Evolutionary conservation across 768 basidiomycete species (phyloP).

Genomic region (Lentinula aciculospora): DNA sequence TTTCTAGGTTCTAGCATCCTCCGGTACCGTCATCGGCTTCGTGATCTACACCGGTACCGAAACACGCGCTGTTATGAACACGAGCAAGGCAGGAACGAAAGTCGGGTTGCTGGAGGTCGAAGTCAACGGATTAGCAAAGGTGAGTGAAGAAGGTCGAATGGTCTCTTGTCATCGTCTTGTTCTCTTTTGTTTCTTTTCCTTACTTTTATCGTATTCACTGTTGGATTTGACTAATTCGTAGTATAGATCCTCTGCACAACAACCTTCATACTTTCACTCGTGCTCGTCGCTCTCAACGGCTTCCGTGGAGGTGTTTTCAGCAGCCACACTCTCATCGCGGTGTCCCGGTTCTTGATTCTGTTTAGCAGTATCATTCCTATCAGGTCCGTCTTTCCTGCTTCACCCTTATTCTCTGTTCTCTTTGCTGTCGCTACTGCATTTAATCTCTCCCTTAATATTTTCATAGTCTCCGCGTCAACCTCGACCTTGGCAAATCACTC

Average conservation of each 20-base stretch:
- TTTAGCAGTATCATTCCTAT: constrained; percentile 99
- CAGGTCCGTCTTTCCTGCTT: constrained; percentile 50
- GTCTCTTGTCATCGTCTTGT: too few relatives aligned
- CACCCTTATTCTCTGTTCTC: too few relatives aligned
- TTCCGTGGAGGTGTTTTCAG: constrained; percentile 90
- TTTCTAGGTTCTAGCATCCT: constrained; percentile 63
- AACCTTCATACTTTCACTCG: constrained; percentile 86
- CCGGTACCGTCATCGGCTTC: constrained; percentile 88
- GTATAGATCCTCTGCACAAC: constrained; percentile 87
- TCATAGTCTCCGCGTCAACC: constrained; percentile 96
- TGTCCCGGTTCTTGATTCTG: constrained; percentile 93
- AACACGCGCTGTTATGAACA: constrained; percentile 98
- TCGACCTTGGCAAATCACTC: constrained; percentile 99
- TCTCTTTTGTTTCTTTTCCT: too few relatives aligned
- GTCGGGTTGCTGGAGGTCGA: constrained; percentile 88
- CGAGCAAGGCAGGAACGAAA: constrained; percentile 94
- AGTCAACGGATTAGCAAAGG: constrained; percentile 95
- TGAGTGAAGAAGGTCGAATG: constrained; percentile 18
- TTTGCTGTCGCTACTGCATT: too few relatives aligned
- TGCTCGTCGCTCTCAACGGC: constrained; percentile 92
- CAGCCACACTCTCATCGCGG: constrained; percentile 50
- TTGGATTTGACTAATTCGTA: neutral
- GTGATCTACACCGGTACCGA: constrained; percentile 93
- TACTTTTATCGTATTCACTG: too few relatives aligned
- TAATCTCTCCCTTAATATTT: too few relatives aligned